phyloP scores from a whole-genome alignment of 768 basidiomycete genomes.

The Lactarius indigo region DNA sequence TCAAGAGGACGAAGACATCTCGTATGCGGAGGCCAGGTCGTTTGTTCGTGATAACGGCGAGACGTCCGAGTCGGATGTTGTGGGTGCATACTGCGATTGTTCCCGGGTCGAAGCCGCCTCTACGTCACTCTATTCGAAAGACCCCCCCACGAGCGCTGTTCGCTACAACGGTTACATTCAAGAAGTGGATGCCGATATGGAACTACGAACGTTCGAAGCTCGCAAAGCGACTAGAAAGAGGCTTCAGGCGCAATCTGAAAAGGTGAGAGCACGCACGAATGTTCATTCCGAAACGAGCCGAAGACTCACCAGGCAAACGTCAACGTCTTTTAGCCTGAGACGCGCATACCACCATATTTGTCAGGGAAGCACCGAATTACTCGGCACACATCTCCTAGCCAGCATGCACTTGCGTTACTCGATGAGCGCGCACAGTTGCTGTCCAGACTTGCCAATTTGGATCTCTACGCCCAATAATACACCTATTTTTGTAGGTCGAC shows the following conservation, averaged over 20 bases:
- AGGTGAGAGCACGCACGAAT: constrained; percentile 2
- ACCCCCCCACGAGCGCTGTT: constrained; percentile 32
- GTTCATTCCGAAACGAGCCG: neutral
- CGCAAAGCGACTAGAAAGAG: constrained; percentile 9
- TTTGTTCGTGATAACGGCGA: constrained; percentile 8
- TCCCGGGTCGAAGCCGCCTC: constrained; percentile 8
- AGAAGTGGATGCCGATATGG: constrained; percentile 48
- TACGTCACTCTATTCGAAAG: constrained; percentile 1
- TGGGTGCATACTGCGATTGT: constrained; percentile 28
- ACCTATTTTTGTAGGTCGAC: neutral
- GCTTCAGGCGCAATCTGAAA: constrained; percentile 7
- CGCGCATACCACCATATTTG: constrained; percentile 3
- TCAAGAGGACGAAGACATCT: constrained; percentile 16
- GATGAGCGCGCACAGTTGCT: constrained; percentile 56
- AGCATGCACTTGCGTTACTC: constrained; percentile 49
- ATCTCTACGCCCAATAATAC: constrained; percentile 18
- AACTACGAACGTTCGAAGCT: constrained; percentile 45
- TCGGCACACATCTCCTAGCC: constrained; percentile 37
- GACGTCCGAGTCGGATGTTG: neutral
- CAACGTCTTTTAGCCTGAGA: neutral
- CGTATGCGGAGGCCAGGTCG: constrained; percentile 15
- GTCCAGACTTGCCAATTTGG: constrained; percentile 49
- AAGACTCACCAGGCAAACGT: neutral
- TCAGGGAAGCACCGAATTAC: constrained; percentile 28
- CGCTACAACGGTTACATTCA: constrained; percentile 55